These are phyloP conservation scores for Fraxinus paxiana DNA, from an alignment of 305 asterid genomes.

Conservation along the genomic window DNA sequence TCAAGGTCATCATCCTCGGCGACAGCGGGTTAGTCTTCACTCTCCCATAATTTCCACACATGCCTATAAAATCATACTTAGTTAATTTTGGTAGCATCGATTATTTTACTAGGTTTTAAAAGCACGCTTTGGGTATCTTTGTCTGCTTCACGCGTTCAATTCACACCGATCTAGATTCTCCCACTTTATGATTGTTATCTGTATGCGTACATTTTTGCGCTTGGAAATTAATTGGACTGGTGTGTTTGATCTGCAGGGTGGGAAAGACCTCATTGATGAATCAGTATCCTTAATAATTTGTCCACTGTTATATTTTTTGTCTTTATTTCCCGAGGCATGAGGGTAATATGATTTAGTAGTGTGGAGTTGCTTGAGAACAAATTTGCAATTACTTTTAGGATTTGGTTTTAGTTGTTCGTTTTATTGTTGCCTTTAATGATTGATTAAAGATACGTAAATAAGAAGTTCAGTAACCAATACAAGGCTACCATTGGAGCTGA, in stretches of 20 bases:
- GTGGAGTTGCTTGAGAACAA: neutral
- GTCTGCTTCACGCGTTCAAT: constrained; percentile 1
- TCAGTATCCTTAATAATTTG: constrained; percentile 50
- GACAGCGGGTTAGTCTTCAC: constrained; percentile 72
- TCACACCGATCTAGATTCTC: constrained; percentile 17
- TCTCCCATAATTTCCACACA: neutral
- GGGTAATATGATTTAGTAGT: neutral
- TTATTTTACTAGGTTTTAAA: neutral
- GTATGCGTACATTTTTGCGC: neutral
- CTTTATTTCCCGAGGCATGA: constrained; percentile 11
- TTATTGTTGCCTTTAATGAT: constrained; percentile 40
- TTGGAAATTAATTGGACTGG: neutral
- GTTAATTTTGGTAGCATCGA: neutral
- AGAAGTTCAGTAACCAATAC: constrained; percentile 76
- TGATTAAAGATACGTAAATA: constrained; percentile 63
- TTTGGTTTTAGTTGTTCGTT: constrained; percentile 13
- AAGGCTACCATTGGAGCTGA: constrained; percentile 81
- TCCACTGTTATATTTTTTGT: constrained; percentile 3
- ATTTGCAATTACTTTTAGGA: neutral
- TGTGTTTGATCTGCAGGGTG: constrained; percentile 51
- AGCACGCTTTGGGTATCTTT: neutral
- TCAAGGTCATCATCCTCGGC: constrained; percentile 96
- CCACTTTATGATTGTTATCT: neutral
- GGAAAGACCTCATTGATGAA: constrained; percentile 84
- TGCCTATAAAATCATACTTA: neutral